These are phyloP conservation scores for Trichosporon sp. DNA, from an alignment of 1,284 basidiomycete species.

Conservation along the genomic window DNA sequence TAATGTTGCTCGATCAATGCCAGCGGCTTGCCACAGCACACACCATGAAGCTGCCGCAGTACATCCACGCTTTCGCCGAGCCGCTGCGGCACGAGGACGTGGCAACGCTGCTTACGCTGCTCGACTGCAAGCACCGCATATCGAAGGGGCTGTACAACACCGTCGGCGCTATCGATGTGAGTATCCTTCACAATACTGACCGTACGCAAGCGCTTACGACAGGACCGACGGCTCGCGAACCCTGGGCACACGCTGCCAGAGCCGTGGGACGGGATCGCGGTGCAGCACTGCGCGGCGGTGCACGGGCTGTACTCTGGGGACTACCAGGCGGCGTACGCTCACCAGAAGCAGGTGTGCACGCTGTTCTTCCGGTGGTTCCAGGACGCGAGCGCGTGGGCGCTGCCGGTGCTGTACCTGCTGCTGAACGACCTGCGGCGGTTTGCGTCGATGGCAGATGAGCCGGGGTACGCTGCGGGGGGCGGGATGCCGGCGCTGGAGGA, in stretches of 20 bases:
- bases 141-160: conserved; percentile 39
- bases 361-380: conserved; percentile 71
- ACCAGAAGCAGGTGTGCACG: conserved; percentile 51
- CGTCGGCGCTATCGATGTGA: conserved; percentile 39
- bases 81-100: conserved; percentile 35
- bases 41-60: conserved; percentile 44
- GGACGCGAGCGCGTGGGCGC: conserved; percentile 72
- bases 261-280: conserved; percentile 44
- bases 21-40: not conserved
- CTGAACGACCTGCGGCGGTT: conserved; percentile 73
- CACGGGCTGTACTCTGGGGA: conserved; percentile 32
- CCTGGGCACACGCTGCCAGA: conserved; percentile 38
- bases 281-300: conserved; percentile 44
- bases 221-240: conserved; percentile 36
- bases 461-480: conserved; percentile 47
- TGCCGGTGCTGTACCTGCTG: conserved; percentile 72
- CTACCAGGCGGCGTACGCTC: conserved; percentile 39
- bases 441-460: conserved; percentile 56
- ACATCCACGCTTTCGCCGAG: conserved; percentile 34
- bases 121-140: conserved; percentile 35
- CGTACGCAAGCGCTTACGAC: not conserved
- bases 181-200: conserved; percentile 1
- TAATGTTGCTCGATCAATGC: not conserved
- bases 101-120: conserved; percentile 28
- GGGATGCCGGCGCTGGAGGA: conserved; percentile 75